phyloP scores from a whole-genome alignment of 495 filamentous ascomycete species.

The Hypoxylon crocopeplum region DNA sequence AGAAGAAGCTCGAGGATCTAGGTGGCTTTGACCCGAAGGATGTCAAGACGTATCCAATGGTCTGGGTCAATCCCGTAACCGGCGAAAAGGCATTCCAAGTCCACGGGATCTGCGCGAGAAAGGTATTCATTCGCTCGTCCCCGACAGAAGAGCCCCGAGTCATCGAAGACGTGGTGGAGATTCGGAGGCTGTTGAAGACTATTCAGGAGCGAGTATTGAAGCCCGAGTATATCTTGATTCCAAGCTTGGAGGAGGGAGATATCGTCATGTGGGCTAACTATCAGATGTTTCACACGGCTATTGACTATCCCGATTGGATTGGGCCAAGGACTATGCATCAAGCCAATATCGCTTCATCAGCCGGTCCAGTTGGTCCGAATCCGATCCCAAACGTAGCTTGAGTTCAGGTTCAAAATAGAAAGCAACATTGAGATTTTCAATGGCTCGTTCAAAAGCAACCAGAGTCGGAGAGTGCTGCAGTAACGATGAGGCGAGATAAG shows the following conservation, averaged over 20 bases:
- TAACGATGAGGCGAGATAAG: too few species aligned
- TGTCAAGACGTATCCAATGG: conserved; percentile 51
- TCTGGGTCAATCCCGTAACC: conserved; percentile 51
- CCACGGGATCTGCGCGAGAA: conserved; percentile 48
- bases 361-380: conserved; percentile 20
- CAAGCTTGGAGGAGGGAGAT: conserved; percentile 41
- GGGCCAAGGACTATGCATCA: conserved; percentile 48
- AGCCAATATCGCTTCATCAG: conserved; percentile 42
- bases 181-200: conserved; percentile 33
- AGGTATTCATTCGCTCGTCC: conserved; percentile 44
- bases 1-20: conserved; percentile 44
- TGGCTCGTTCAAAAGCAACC: background rate
- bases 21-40: conserved; percentile 41
- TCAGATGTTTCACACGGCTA: conserved; percentile 45
- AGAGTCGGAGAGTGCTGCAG: too few species aligned
- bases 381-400: conserved; percentile 14
- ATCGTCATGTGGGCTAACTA: conserved; percentile 48
- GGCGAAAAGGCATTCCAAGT: conserved; percentile 49
- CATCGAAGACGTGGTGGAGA: conserved; percentile 43
- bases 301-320: conserved; percentile 43
- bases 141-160: conserved; percentile 38
- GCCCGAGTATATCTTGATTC: conserved; percentile 39
- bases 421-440: too few species aligned
- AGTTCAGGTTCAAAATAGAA: background rate
- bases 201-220: conserved; percentile 36